Evolutionary conservation across 78 protist genomes (phyloP).

Genomic region (Dictyostelium discoideum): DNA sequence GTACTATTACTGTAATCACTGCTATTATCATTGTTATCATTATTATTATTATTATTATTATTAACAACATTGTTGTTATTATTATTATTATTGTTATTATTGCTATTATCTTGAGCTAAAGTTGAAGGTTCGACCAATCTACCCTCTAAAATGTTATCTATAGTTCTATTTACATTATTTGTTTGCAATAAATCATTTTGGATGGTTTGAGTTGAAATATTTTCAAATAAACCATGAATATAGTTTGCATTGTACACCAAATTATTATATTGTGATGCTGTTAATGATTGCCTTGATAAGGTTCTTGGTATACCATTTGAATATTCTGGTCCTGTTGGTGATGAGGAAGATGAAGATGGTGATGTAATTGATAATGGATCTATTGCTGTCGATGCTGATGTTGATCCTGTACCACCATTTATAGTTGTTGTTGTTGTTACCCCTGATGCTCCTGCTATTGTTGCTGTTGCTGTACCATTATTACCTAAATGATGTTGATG

Average conservation of each 20-base stretch:
- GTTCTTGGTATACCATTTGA: background rate
- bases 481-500: conserved; percentile 19
- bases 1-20: background rate
- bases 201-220: conserved; percentile 30
- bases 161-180: conserved; percentile 46
- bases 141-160: conserved; percentile 42
- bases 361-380: background rate
- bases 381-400: conserved; percentile 12
- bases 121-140: conserved; percentile 1
- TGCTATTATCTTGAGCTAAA: background rate
- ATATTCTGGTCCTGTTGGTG: background rate
- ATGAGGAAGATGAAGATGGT: background rate
- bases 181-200: conserved; percentile 18
- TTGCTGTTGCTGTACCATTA: background rate
- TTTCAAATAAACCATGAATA: conserved; percentile 26
- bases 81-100: background rate
- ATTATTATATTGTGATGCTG: background rate
- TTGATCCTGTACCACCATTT: background rate
- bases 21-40: background rate
- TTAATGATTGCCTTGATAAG: conserved; percentile 10
- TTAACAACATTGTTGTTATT: background rate
- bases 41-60: background rate
- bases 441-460: background rate
- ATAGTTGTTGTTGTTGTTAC: no score
- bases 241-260: background rate